These are phyloP conservation scores for Erythrobasidium yunnanense DNA, from an alignment of 768 basidiomycete species.

Conservation along the genomic window DNA sequence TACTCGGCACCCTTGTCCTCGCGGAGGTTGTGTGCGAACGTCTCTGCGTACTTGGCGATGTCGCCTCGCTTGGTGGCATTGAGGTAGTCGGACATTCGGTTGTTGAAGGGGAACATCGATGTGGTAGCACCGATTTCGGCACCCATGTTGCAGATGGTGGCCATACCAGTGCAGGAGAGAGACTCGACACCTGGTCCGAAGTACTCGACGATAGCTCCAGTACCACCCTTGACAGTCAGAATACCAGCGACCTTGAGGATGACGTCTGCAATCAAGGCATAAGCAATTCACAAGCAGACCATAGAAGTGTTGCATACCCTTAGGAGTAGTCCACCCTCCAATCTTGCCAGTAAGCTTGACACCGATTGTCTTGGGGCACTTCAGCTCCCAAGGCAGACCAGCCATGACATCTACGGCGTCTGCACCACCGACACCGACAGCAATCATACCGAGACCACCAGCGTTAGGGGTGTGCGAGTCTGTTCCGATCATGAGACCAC, in stretches of 20 bases:
- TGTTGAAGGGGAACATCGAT: conserved; percentile 96
- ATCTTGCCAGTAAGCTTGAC: conserved; percentile 93
- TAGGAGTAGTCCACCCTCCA: conserved; percentile 91
- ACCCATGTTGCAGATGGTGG: conserved; percentile 99
- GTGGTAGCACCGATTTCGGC: conserved; percentile 99
- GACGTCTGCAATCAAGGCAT: conserved; percentile 53
- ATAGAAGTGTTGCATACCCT: conserved; percentile 51
- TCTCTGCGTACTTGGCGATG: conserved; percentile 77
- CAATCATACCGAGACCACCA: conserved; percentile 97
- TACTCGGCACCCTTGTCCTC: conserved; percentile 84
- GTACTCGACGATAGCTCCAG: conserved; percentile 97
- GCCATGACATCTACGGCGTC: conserved; percentile 99
- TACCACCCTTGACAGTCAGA: conserved; percentile 98
- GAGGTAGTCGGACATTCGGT: conserved; percentile 84
- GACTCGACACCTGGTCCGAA: conserved; percentile 87
- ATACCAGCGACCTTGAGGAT: conserved; percentile 99
- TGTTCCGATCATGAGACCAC: conserved; percentile 98
- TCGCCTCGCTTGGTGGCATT: conserved; percentile 81
- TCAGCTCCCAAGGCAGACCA: conserved; percentile 93
- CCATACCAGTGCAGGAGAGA: conserved; percentile 97
- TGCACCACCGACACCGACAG: conserved; percentile 97
- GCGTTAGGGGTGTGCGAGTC: conserved; percentile 99
- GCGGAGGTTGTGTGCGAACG: conserved; percentile 78
- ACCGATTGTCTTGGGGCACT: conserved; percentile 98
- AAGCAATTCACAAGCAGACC: background rate